phyloP scores from a whole-genome alignment of 768 basidiomycete species.

The Mycena floridula region DNA sequence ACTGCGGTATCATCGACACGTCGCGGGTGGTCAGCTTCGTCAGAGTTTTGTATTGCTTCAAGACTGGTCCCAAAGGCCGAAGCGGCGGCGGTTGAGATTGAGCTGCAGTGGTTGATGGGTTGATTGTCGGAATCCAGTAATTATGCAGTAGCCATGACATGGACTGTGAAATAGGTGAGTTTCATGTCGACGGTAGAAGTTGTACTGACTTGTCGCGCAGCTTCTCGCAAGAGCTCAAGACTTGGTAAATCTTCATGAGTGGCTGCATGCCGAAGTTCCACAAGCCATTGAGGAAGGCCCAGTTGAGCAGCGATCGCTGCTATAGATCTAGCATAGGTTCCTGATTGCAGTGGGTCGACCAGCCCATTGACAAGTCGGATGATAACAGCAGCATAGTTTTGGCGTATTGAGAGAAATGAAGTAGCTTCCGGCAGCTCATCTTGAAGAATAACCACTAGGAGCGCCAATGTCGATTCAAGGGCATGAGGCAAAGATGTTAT shows the following conservation, averaged over 20 bases:
- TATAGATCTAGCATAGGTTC: constrained; percentile 87
- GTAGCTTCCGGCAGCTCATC: constrained; percentile 31
- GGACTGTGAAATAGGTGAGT: constrained; percentile 56
- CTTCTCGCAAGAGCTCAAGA: constrained; percentile 72
- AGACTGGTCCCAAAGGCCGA: constrained; percentile 56
- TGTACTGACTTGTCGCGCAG: constrained; percentile 54
- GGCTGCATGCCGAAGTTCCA: constrained; percentile 89
- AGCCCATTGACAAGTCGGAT: constrained; percentile 91
- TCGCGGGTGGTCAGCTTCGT: constrained; percentile 61
- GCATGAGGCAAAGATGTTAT: constrained; percentile 75
- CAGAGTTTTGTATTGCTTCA: constrained; percentile 70
- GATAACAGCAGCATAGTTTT: constrained; percentile 75
- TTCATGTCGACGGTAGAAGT: constrained; percentile 2
- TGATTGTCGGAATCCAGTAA: constrained; percentile 77
- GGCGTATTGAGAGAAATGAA: constrained; percentile 51
- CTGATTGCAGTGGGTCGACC: constrained; percentile 89
- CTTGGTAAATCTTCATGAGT: constrained; percentile 95
- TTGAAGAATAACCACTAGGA: constrained; percentile 54
- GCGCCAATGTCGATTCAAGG: constrained; percentile 62
- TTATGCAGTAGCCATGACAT: constrained; percentile 79
- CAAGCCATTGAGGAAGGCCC: constrained; percentile 81
- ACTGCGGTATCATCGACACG: constrained; percentile 45
- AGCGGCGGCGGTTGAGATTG: constrained; percentile 27
- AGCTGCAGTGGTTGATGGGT: constrained; percentile 38
- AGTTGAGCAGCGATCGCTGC: constrained; percentile 82